Evolutionary conservation across 306 rosid genomes (phyloP).

Genomic region (Nissolia schottii): DNA sequence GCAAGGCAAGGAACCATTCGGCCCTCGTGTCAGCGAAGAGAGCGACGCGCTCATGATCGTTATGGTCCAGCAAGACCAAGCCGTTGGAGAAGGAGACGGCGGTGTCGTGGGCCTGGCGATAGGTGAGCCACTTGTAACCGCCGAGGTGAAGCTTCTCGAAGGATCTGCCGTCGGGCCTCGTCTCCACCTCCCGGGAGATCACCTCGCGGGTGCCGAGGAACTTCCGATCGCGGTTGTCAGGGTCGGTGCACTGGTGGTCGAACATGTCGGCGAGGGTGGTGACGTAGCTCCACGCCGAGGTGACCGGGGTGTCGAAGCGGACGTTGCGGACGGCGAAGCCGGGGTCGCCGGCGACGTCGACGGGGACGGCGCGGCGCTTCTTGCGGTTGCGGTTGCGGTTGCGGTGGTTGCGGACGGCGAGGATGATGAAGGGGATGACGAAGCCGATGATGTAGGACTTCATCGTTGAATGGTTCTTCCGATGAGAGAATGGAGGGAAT

Average conservation of each 20-base stretch:
- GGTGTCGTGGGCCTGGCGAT: conserved; percentile 56
- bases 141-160: conserved; percentile 89
- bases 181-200: conserved; percentile 58
- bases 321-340: conserved; percentile 62
- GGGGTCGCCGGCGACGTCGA: conserved; percentile 64
- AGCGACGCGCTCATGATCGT: conserved; percentile 68
- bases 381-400: conserved; percentile 42
- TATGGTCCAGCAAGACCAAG: conserved; percentile 61
- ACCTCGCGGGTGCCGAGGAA: conserved; percentile 80
- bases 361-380: conserved; percentile 62
- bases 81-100: conserved; percentile 77
- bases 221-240: conserved; percentile 31
- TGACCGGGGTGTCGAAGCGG: conserved; percentile 37
- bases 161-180: conserved; percentile 52
- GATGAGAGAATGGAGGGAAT: background rate
- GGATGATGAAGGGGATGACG: conserved; percentile 56
- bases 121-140: conserved; percentile 79
- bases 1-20: conserved; percentile 91
- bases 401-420: conserved; percentile 48
- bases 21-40: conserved; percentile 90
- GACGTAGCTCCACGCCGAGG: conserved; percentile 69
- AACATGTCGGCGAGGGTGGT: conserved; percentile 81
- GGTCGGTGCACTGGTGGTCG: conserved; percentile 56
- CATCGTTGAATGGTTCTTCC: too few species aligned
- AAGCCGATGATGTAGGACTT: conserved; percentile 55